phyloP scores from a whole-genome alignment of 805 yeast species.

The Dipodascopsis tothii region DNA sequence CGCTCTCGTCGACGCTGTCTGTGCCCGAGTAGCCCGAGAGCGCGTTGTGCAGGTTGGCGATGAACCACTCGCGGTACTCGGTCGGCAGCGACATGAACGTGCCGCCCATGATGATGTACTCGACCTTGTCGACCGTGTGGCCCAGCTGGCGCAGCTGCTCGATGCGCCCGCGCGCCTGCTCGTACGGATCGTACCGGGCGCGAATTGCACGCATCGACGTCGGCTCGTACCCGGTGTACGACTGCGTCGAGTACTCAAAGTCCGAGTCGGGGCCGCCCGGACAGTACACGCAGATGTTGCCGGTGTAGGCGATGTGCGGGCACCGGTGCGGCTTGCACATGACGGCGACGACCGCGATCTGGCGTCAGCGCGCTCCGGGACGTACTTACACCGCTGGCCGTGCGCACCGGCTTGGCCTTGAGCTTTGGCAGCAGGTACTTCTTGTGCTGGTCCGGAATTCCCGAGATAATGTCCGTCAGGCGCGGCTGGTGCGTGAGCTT shows the following conservation, averaged over 20 bases:
- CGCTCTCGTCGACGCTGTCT: conserved; percentile 76
- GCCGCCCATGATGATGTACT: conserved; percentile 97
- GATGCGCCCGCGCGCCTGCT: conserved; percentile 94
- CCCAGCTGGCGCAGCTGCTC: conserved; percentile 94
- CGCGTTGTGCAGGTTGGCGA: conserved; percentile 87
- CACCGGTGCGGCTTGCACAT: conserved; percentile 99
- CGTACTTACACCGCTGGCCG: conserved; percentile 76
- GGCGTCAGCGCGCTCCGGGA: neutral
- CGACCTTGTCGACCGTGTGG: conserved; percentile 94
- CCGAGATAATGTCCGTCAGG: conserved; percentile 84
- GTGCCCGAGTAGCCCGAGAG: conserved; percentile 84
- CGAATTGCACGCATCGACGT: conserved; percentile 99
- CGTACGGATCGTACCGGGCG: conserved; percentile 96
- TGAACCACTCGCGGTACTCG: conserved; percentile 83
- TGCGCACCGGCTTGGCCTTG: conserved; percentile 97
- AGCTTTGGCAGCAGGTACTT: conserved; percentile 84
- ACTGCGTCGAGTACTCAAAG: conserved; percentile 95
- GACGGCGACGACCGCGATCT: conserved; percentile 94
- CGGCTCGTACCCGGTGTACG: conserved; percentile 97
- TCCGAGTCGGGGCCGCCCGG: conserved; percentile 99
- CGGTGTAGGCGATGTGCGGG: conserved; percentile 98
- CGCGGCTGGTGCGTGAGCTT: conserved; percentile 88
- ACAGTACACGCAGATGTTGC: conserved; percentile 94
- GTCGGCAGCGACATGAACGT: conserved; percentile 92
- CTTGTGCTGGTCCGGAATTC: conserved; percentile 93